Conservation (phyloP, 2,329 filamentous ascomycete genomes). For the Cryphonectria radicalis region DNA sequence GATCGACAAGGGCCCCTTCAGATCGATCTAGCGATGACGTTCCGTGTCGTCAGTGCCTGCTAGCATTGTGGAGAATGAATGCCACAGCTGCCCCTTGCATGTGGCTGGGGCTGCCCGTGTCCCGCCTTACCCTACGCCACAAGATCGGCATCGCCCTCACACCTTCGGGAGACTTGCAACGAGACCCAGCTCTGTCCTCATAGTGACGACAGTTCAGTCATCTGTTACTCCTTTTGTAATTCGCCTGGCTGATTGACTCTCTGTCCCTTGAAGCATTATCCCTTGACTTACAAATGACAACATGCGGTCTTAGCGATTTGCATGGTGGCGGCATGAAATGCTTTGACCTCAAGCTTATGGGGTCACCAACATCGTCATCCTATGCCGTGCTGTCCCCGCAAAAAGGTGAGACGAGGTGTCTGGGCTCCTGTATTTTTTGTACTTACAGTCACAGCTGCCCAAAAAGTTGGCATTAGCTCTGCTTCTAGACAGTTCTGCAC, state of each 20-base stretch:
- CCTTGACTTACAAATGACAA: background rate
- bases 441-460: background rate
- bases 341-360: background rate
- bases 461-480: conserved; percentile 6
- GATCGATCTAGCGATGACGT: conserved; percentile 8
- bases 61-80: background rate
- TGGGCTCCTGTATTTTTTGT: background rate
- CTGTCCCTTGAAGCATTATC: background rate
- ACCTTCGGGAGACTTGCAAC: background rate
- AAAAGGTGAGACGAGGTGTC: background rate
- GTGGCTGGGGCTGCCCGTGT: conserved; percentile 1
- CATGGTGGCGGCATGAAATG: background rate
- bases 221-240: background rate
- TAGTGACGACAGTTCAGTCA: conserved; percentile 5
- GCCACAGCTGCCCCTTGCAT: background rate
- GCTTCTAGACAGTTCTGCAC: background rate
- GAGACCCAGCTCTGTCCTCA: background rate
- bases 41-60: conserved; percentile 9
- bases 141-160: conserved; percentile 6
- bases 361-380: conserved; percentile 3
- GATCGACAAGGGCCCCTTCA: background rate
- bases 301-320: background rate
- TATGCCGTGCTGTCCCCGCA: background rate
- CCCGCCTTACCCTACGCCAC: conserved; percentile 6
- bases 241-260: background rate